Base-by-base conservation (phyloP, 441 rosid species). In the Erodium moschatum region DNA sequence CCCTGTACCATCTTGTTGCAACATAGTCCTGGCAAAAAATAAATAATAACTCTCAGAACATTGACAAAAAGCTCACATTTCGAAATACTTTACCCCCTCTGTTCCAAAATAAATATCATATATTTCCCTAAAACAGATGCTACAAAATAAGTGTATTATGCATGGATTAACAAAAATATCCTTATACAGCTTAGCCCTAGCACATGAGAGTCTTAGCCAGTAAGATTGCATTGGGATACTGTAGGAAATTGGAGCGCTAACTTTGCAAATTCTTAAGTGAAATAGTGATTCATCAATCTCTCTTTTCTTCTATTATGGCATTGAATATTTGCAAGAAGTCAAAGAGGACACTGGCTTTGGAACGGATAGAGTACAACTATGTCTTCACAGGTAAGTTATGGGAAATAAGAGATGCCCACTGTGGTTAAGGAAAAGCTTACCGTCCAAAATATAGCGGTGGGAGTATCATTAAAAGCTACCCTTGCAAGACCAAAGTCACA, bases 1-100 rank as follows among this genome's bases (percentile, higher is more conserved):
- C 99, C 70, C 99, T 97, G 75, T 92, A 95, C 99, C 98, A 95
- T 70, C 97, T 85, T 64, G 99, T 95, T 40, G 99, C 98, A 12
- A 95, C 99, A 86, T 92, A 95, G 74, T 95, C 99, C 98, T 95
- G 76, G 68, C 40, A 56, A 29, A 18, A 2, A 56, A 56, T 19
- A 20, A 56, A 19, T 8, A 56, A 56, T 19, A 8, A 56, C 24
- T 56, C 9, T 54, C 62, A 18, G 20, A 56, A 56, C 27, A 54
- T 18, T 56, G 62, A 8, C 12, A 56, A 56, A 38, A 38, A 3
- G 35, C 42, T 38, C 9, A 38, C 35, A 31, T 31, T 38, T 38
- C 6, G 42, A 38, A 38, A 38, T 38, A 38, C 5, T 38, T 38
- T 6, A 38, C 0, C 4, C 35, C 35, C 35, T 31, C 35, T 5